Evolutionary conservation across 768 basidiomycete species (phyloP).

Genomic region (Leucosporidium creatinivorum): DNA sequence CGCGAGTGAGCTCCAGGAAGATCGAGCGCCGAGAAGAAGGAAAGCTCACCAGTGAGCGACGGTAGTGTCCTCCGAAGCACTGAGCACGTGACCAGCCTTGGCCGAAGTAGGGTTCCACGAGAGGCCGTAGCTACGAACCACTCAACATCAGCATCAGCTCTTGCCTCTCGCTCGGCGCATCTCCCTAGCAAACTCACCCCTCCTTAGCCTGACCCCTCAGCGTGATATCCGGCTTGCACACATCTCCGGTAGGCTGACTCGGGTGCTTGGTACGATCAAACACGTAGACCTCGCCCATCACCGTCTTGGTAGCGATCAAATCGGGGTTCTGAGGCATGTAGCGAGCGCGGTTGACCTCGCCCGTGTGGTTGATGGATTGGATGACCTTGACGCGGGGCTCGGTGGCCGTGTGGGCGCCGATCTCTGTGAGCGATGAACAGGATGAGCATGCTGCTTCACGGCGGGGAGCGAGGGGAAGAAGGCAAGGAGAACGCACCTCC

Average conservation of each 20-base stretch:
- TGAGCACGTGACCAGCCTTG: slow-evolving; percentile 74
- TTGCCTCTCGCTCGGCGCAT: not conserved
- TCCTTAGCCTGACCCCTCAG: slow-evolving; percentile 85
- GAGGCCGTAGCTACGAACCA: slow-evolving; percentile 65
- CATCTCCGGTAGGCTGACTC: slow-evolving; percentile 72
- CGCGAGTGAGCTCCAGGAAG: not conserved
- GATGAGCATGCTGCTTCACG: not conserved
- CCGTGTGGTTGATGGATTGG: slow-evolving; percentile 88
- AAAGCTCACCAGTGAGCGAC: slow-evolving; percentile 76
- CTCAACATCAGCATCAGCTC: not conserved
- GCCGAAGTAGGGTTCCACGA: slow-evolving; percentile 69
- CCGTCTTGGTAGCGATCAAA: slow-evolving; percentile 87
- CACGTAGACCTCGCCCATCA: slow-evolving; percentile 81
- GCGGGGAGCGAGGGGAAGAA: not conserved
- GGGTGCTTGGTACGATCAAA: slow-evolving; percentile 97
- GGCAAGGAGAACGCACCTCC: slow-evolving; percentile 48
- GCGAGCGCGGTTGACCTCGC: slow-evolving; percentile 92
- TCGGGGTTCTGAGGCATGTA: slow-evolving; percentile 99
- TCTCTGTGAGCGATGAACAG: slow-evolving; percentile 49
- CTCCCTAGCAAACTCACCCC: slow-evolving; percentile 55
- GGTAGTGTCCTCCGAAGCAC: slow-evolving; percentile 91
- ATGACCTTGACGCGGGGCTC: slow-evolving; percentile 78
- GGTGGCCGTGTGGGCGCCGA: slow-evolving; percentile 82
- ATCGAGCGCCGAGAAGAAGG: too few relatives aligned
- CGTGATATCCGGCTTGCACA: slow-evolving; percentile 82